A percentile compares a stretch with the other conserved stretches of the same genome.
phyloP scores from a whole-genome alignment of 2,329 filamentous ascomycete species.

The Exophiala bonariae region DNA sequence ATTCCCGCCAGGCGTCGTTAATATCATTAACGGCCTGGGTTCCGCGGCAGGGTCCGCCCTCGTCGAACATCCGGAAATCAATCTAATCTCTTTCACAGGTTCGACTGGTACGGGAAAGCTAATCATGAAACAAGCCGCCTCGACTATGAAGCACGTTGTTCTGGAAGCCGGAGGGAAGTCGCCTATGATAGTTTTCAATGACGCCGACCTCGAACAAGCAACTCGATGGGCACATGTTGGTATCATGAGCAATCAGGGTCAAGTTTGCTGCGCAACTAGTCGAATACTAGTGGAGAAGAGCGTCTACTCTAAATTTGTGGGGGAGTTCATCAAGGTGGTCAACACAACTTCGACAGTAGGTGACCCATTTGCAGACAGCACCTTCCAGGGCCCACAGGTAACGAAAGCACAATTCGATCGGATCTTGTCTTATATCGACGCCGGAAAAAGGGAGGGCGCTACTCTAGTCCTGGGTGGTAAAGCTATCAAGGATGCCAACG shows the following conservation, averaged over 20 bases:
- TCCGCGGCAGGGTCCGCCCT: slow-evolving; percentile 27
- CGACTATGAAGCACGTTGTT: slow-evolving; percentile 58
- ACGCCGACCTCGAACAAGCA: slow-evolving; percentile 66
- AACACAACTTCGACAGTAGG: neutral
- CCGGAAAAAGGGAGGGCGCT: too few relatives aligned
- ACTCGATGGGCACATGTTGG: slow-evolving; percentile 69
- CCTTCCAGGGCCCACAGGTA: too few relatives aligned
- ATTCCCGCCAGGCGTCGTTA: slow-evolving; percentile 41
- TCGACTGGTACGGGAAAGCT: slow-evolving; percentile 36
- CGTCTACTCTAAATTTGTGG: slow-evolving; percentile 30
- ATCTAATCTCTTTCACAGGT: slow-evolving; percentile 43
- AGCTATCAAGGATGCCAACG: too few relatives aligned
- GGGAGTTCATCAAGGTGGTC: neutral
- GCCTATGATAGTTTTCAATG: slow-evolving; percentile 63
- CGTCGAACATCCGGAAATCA: slow-evolving; percentile 37
- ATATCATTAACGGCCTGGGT: slow-evolving; percentile 33
- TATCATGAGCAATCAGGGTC: slow-evolving; percentile 36
- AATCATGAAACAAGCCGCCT: slow-evolving; percentile 36
- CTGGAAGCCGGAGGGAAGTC: slow-evolving; percentile 67
- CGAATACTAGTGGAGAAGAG: slow-evolving; percentile 34
- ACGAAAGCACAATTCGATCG: too few relatives aligned
- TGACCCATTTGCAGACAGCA: too few relatives aligned
- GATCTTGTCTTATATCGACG: too few relatives aligned
- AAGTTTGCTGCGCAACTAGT: slow-evolving; percentile 34
- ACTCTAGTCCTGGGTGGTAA: too few relatives aligned